Conservation (phyloP, 106 monocot species). For the Platanthera zijinensis region DNA sequence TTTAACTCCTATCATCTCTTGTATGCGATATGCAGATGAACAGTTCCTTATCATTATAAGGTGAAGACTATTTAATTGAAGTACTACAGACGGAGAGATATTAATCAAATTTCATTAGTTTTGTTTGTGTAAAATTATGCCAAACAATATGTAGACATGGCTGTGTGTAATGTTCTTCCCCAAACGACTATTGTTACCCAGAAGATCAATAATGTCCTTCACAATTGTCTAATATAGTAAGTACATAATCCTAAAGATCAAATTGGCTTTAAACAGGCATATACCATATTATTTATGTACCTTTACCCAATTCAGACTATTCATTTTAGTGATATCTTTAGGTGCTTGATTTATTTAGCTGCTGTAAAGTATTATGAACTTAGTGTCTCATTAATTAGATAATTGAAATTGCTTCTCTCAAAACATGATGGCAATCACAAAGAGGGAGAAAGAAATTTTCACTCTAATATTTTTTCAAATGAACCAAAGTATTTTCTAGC, state of each 20-base stretch:
- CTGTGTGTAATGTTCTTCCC: neutral
- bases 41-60: neutral
- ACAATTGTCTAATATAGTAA: neutral
- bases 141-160: neutral
- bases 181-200: neutral
- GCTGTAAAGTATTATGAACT: neutral
- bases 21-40: neutral
- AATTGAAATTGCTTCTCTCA: neutral
- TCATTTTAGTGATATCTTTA: neutral
- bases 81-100: neutral
- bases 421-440: too few species aligned
- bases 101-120: neutral
- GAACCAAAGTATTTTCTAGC: too few species aligned
- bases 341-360: neutral
- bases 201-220: neutral
- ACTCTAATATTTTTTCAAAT: too few species aligned
- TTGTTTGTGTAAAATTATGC: neutral
- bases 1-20: neutral
- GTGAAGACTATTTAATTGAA: neutral
- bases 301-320: neutral
- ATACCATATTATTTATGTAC: neutral
- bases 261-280: neutral
- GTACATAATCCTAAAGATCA: neutral
- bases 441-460: too few species aligned
- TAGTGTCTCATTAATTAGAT: neutral